These are phyloP conservation scores for Cytospora piceae DNA, from an alignment of 2,329 filamentous ascomycete genomes.

Conservation along the genomic window DNA sequence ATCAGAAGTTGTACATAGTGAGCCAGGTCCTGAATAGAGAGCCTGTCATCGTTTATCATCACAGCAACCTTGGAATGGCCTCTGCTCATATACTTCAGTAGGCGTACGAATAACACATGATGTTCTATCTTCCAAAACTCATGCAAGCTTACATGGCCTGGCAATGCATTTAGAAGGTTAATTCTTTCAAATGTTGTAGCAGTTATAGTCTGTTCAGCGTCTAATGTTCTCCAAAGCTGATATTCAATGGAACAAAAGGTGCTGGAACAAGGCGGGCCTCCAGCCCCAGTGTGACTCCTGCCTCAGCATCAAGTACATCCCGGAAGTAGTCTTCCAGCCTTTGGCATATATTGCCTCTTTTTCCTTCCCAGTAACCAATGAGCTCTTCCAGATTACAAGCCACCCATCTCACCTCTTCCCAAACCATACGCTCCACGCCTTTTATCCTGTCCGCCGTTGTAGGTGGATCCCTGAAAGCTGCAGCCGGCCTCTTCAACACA, in stretches of 20 bases:
- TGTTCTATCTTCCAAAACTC: too few relatives aligned
- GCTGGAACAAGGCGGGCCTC: neutral
- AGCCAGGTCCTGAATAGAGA: too few relatives aligned
- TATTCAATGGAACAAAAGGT: neutral
- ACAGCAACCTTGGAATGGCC: too few relatives aligned
- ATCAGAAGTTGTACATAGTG: too few relatives aligned
- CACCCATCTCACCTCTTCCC: conserved; percentile 12
- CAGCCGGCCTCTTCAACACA: neutral
- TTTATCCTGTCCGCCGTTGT: neutral
- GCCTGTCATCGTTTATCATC: too few relatives aligned
- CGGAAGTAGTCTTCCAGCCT: conserved; percentile 6
- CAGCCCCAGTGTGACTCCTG: conserved; percentile 2
- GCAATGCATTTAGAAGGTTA: too few relatives aligned
- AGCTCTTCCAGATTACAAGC: conserved; percentile 6
- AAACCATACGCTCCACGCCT: conserved; percentile 11
- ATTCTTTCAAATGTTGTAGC: too few relatives aligned
- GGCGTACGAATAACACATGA: too few relatives aligned
- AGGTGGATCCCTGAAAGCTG: conserved; percentile 9
- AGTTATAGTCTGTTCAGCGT: too few relatives aligned
- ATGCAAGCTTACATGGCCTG: too few relatives aligned
- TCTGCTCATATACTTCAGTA: too few relatives aligned
- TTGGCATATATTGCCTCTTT: conserved; percentile 2
- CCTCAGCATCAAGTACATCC: conserved; percentile 6
- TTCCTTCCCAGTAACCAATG: conserved; percentile 8
- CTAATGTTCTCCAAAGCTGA: too few relatives aligned